These are phyloP conservation scores for Termitomyces sp. DNA, from an alignment of 768 basidiomycete species.

Conservation along the genomic window DNA sequence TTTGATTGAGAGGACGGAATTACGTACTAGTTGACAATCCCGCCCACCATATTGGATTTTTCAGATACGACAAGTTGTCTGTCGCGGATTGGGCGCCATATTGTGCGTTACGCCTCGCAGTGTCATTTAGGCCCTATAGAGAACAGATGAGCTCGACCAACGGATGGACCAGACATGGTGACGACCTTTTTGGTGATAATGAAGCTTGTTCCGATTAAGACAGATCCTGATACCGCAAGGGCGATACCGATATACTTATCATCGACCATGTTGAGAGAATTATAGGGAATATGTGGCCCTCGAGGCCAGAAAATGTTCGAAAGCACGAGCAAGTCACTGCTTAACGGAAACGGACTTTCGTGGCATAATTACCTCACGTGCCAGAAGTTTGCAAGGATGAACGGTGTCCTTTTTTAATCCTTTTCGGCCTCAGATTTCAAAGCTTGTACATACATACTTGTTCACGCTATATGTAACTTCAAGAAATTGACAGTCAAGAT, in stretches of 20 bases:
- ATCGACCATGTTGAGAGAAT: conserved; percentile 52
- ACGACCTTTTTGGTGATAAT: conserved; percentile 98
- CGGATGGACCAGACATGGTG: background rate
- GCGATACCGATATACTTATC: conserved; percentile 95
- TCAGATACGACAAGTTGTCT: conserved; percentile 81
- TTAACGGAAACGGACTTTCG: conserved; percentile 2
- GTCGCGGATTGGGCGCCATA: conserved; percentile 57
- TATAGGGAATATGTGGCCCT: conserved; percentile 10
- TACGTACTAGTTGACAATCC: conserved; percentile 87
- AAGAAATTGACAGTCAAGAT: background rate
- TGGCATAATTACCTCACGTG: conserved; percentile 19
- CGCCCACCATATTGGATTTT: conserved; percentile 95
- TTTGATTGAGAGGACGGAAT: background rate
- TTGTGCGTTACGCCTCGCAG: conserved; percentile 46
- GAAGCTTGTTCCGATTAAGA: conserved; percentile 92
- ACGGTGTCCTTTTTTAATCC: no score
- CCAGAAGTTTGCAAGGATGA: conserved; percentile 5
- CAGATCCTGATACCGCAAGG: conserved; percentile 78
- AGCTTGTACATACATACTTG: no score
- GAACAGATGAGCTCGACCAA: conserved; percentile 1
- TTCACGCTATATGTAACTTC: background rate
- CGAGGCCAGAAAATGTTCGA: conserved; percentile 9
- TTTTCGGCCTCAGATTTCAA: no score
- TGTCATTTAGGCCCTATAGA: conserved; percentile 84
- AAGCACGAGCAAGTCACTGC: background rate